Percentiles rank a stretch among this genome's conserved stretches.
These are phyloP conservation scores for Populus ilicifolia DNA, from an alignment of 345 rosid genomes.

Conservation along the genomic window DNA sequence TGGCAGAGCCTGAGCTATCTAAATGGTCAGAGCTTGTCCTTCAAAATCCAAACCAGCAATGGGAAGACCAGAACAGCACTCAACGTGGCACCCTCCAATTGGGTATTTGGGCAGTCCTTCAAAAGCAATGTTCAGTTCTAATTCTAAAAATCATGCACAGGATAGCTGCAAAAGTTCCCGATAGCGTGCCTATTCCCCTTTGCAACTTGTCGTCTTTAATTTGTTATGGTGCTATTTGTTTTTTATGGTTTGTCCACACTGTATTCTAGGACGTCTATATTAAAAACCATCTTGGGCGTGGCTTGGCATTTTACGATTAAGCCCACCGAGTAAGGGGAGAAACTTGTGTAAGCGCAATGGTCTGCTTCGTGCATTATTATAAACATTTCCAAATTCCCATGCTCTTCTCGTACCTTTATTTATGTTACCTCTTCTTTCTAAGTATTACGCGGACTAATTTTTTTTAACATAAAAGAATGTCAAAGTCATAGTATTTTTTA, in stretches of 20 bases:
- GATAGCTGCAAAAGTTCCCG: background rate
- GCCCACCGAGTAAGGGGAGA: slow-evolving; percentile 17
- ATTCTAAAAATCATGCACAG: background rate
- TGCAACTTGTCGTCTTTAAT: background rate
- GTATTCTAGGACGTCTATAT: background rate
- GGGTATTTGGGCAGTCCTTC: slow-evolving; percentile 69
- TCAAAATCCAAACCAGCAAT: slow-evolving; percentile 46
- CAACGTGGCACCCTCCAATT: slow-evolving; percentile 45
- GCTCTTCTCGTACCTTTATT: no score
- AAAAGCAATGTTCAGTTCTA: slow-evolving; percentile 52
- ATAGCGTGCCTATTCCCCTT: background rate
- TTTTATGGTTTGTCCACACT: background rate
- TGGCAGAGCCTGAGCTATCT: slow-evolving; percentile 70
- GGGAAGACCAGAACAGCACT: slow-evolving; percentile 41
- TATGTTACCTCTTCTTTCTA: no score
- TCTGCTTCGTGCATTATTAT: background rate
- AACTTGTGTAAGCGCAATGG: background rate
- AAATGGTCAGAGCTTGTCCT: slow-evolving; percentile 62
- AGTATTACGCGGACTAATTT: no score
- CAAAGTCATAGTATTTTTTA: no score
- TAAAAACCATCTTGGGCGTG: slow-evolving; percentile 13
- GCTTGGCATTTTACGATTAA: slow-evolving; percentile 26
- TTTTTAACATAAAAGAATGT: no score
- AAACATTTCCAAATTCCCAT: background rate
- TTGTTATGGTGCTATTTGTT: background rate